Percentiles rank a stretch among this genome's conserved stretches.
These are phyloP conservation scores for Liriodendron chinense DNA, from an alignment of 164 flowering plant species.

Conservation along the genomic window DNA sequence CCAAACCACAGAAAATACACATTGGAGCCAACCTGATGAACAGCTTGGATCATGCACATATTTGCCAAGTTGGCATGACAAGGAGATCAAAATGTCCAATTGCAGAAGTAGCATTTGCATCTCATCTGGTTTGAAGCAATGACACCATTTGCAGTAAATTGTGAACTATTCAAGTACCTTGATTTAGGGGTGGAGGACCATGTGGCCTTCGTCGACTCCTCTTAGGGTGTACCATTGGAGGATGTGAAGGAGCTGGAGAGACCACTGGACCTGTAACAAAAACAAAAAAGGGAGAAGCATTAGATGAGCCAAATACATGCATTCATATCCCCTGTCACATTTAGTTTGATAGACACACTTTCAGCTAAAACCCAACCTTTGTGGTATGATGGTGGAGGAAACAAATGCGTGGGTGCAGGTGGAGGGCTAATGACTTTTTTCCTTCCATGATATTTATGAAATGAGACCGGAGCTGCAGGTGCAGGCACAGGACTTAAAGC, in stretches of 20 bases:
- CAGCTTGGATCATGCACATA: neutral
- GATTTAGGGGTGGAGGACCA: conserved; percentile 15
- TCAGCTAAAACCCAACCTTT: conserved; percentile 36
- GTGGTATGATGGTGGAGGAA: conserved; percentile 27
- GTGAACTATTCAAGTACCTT: conserved; percentile 29
- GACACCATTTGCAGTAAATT: neutral
- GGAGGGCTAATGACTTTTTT: conserved; percentile 27
- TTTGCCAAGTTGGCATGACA: neutral
- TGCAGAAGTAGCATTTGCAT: neutral
- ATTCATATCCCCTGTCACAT: no score
- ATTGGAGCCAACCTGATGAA: neutral
- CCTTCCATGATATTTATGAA: conserved; percentile 31
- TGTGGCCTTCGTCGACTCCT: conserved; percentile 21
- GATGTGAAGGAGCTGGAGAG: conserved; percentile 27
- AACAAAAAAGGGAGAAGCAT: no score
- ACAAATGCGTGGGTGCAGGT: conserved; percentile 31
- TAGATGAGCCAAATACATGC: neutral
- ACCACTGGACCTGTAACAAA: conserved; percentile 26
- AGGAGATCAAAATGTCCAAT: neutral
- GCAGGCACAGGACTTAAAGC: conserved; percentile 34
- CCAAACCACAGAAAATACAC: neutral
- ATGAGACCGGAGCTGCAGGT: conserved; percentile 31
- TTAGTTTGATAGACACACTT: neutral
- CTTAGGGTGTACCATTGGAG: conserved; percentile 23
- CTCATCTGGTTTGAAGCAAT: neutral